Conservation (phyloP, 164 flowering plant genomes). For the Piper longum region DNA sequence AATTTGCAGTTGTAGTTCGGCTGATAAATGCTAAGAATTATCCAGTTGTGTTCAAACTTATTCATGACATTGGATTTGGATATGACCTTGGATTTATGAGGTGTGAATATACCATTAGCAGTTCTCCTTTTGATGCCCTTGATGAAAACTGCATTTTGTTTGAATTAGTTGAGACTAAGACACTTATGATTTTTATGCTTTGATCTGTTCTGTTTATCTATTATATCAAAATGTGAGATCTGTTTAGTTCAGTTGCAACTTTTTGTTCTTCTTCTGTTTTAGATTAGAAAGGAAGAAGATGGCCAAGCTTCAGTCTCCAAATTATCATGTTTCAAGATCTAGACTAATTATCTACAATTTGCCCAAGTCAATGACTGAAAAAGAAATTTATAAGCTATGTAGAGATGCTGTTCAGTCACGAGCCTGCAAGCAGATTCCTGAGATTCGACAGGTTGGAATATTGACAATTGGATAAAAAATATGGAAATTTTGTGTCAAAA, state of each 20-base stretch:
- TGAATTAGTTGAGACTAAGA: too few relatives aligned
- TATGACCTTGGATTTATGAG: too few relatives aligned
- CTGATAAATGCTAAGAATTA: too few relatives aligned
- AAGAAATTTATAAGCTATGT: conserved; percentile 47
- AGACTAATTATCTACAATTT: conserved; percentile 77
- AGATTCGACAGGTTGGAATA: conserved; percentile 61
- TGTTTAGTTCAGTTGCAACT: background rate
- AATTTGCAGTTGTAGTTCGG: too few relatives aligned
- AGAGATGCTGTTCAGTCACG: conserved; percentile 72
- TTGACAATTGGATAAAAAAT: background rate
- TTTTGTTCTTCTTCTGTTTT: conserved; percentile 6
- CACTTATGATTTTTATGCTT: background rate
- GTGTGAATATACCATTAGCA: too few relatives aligned
- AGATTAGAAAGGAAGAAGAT: conserved; percentile 62
- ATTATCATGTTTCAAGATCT: conserved; percentile 79
- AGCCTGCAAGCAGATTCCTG: conserved; percentile 79
- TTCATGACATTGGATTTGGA: too few relatives aligned
- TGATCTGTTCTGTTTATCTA: background rate
- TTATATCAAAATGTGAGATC: background rate
- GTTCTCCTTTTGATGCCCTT: too few relatives aligned
- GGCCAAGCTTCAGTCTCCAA: conserved; percentile 70
- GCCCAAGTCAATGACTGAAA: conserved; percentile 72
- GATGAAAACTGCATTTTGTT: too few relatives aligned
- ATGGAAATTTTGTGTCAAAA: background rate
- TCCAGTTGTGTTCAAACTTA: too few relatives aligned